A percentile compares a stretch with the other conserved stretches of the same genome.
These are phyloP conservation scores for Leishmania major DNA, from an alignment of 208 protist genomes.

Conservation along the genomic window DNA sequence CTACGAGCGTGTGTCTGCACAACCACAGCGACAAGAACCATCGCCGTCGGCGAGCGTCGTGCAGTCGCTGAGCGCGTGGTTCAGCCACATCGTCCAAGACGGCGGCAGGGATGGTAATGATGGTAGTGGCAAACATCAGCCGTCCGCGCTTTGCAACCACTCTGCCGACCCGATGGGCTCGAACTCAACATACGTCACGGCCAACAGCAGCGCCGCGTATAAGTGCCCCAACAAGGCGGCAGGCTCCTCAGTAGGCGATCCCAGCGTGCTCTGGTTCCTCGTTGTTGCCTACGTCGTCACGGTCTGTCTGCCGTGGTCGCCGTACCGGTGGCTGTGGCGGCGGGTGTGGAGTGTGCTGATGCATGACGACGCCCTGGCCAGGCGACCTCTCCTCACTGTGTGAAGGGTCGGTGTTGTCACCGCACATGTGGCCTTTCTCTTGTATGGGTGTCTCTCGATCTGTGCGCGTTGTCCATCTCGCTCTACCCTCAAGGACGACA, in stretches of 20 bases:
- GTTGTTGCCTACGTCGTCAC: conserved; percentile 46
- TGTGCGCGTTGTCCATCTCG: neutral
- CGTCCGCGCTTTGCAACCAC: neutral
- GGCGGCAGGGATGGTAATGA: neutral
- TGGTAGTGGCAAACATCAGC: neutral
- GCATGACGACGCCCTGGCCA: conserved; percentile 62
- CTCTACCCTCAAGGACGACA: neutral
- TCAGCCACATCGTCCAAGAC: neutral
- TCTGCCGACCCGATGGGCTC: neutral
- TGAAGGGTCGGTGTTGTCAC: conserved; percentile 7
- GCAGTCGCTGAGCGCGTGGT: conserved; percentile 11
- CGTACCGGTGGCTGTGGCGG: conserved; percentile 50
- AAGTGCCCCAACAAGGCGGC: neutral
- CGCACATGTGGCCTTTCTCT: neutral
- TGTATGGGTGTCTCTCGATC: neutral
- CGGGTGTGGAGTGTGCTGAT: conserved; percentile 49
- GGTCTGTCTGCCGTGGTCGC: conserved; percentile 41
- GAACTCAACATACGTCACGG: neutral
- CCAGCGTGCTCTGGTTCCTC: conserved; percentile 38
- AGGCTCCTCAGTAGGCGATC: conserved; percentile 7
- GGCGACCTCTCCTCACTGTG: conserved; percentile 57
- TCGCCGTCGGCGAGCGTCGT: neutral
- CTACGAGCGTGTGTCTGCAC: neutral
- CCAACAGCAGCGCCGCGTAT: neutral
- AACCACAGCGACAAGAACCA: neutral